Percentiles rank a stretch among this genome's conserved stretches.
Evolutionary conservation across 768 basidiomycete species (phyloP).

Genomic region (Podaxis sp.): DNA sequence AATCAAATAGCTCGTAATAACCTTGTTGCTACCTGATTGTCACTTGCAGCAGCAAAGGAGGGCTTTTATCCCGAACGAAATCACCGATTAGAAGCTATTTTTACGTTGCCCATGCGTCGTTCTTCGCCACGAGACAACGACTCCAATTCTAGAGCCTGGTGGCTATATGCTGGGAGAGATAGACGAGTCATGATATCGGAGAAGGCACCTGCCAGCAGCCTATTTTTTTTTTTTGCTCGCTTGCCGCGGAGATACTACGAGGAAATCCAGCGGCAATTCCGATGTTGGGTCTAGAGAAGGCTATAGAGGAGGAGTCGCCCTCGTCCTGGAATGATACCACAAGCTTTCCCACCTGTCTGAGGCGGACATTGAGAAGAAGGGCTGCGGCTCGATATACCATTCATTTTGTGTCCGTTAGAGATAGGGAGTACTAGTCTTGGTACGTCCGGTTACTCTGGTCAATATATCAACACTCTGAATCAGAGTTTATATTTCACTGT

Average conservation of each 20-base stretch:
- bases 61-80: neutral
- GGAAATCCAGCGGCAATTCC: neutral
- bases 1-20: neutral
- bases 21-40: neutral
- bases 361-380: neutral
- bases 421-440: neutral
- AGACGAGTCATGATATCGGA: neutral
- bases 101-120: neutral
- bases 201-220: neutral
- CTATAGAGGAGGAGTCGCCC: neutral
- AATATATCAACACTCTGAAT: neutral
- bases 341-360: neutral
- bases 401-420: constrained; percentile 1
- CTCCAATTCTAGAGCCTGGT: neutral
- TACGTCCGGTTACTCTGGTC: constrained; percentile 1
- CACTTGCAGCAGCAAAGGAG: neutral
- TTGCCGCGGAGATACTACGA: neutral
- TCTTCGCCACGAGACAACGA: neutral
- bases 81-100: neutral
- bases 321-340: neutral
- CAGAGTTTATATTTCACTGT: neutral
- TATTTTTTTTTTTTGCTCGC: neutral
- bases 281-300: neutral
- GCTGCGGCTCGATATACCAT: neutral
- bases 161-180: neutral